phyloP scores from a whole-genome alignment of 176 grass and related monocot species.

The Urochloa ruziziensis region DNA sequence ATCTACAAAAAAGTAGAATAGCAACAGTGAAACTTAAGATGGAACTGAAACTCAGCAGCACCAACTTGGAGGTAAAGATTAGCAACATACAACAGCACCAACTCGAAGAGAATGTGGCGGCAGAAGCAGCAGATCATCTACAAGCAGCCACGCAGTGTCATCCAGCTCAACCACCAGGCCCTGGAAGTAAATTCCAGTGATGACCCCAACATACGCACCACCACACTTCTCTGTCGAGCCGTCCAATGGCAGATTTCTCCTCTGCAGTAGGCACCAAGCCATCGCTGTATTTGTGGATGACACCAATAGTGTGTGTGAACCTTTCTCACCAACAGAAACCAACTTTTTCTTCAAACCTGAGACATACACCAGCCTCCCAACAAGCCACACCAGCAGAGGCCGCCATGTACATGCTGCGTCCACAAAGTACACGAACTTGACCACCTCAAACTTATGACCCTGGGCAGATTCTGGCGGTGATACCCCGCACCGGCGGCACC shows the following conservation, averaged over 20 bases:
- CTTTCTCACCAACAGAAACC: slow-evolving; percentile 57
- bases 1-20: slow-evolving; percentile 45
- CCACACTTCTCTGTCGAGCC: slow-evolving; percentile 8
- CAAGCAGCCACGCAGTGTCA: slow-evolving; percentile 50
- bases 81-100: slow-evolving; percentile 75
- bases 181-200: slow-evolving; percentile 71
- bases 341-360: slow-evolving; percentile 66
- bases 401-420: slow-evolving; percentile 47
- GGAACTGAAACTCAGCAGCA: slow-evolving; percentile 38
- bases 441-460: slow-evolving; percentile 54
- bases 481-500: slow-evolving; percentile 43
- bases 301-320: slow-evolving; percentile 55
- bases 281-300: slow-evolving; percentile 52
- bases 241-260: background rate
- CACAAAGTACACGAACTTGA: slow-evolving; percentile 73
- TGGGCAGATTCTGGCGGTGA: slow-evolving; percentile 18
- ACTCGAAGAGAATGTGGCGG: slow-evolving; percentile 73
- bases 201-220: slow-evolving; percentile 47
- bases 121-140: slow-evolving; percentile 55
- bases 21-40: slow-evolving; percentile 4
- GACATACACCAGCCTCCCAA: slow-evolving; percentile 51
- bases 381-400: slow-evolving; percentile 43
- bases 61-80: slow-evolving; percentile 48
- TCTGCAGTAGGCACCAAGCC: slow-evolving; percentile 36
- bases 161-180: slow-evolving; percentile 75